Conservation (phyloP, 1,284 basidiomycete genomes). For the Tylopilus microsporus region DNA sequence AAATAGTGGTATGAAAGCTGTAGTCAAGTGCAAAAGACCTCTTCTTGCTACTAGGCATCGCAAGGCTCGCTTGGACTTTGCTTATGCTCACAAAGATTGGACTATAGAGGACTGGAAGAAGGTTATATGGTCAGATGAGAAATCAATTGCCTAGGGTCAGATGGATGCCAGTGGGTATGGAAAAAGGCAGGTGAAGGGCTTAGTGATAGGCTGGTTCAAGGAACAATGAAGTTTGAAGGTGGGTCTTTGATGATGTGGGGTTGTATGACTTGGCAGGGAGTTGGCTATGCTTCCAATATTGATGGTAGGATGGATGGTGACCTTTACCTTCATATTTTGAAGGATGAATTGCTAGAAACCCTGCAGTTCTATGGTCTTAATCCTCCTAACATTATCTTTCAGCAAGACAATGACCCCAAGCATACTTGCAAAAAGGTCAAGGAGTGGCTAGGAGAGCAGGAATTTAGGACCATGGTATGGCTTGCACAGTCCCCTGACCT, state of each 20-base stretch:
- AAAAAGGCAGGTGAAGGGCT: neutral
- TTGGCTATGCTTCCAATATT: neutral
- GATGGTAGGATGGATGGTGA: neutral
- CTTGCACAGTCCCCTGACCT: neutral
- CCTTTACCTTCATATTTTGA: neutral
- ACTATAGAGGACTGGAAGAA: neutral
- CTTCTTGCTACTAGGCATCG: neutral
- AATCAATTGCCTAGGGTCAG: neutral
- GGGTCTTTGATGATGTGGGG: constrained; percentile 2
- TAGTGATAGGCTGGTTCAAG: neutral
- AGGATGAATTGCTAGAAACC: neutral
- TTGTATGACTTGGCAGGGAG: neutral
- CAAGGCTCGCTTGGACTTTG: neutral
- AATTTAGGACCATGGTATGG: neutral
- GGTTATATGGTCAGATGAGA: constrained; percentile 5
- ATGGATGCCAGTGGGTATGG: neutral
- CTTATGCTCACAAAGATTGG: neutral
- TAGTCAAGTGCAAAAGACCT: neutral
- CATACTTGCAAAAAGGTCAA: neutral
- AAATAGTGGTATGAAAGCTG: constrained; percentile 4
- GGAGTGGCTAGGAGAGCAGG: neutral
- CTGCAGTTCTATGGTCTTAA: neutral
- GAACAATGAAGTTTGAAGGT: neutral
- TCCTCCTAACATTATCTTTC: neutral
- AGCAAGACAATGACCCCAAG: neutral